These are phyloP conservation scores for Ceratocystis cacaofunesta DNA, from an alignment of 2,329 filamentous ascomycete genomes.

Conservation along the genomic window DNA sequence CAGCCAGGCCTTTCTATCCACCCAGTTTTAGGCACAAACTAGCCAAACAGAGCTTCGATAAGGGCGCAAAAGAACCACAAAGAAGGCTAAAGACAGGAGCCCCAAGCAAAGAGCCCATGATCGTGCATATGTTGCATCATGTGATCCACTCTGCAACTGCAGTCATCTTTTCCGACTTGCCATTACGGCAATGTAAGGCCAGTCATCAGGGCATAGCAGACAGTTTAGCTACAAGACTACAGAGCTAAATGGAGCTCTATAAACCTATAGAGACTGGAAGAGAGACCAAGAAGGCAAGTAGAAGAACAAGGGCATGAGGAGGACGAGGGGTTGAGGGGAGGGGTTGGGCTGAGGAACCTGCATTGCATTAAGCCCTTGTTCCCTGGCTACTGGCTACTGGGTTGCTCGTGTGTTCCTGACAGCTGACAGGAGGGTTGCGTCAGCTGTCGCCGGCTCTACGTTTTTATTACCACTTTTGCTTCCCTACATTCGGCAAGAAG, in stretches of 20 bases:
- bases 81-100: background rate
- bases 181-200: background rate
- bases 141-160: conserved; percentile 1
- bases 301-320: background rate
- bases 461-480: background rate
- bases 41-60: background rate
- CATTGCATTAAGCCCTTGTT: background rate
- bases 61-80: background rate
- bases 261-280: no score
- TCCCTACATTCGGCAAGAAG: background rate
- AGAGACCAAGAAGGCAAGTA: no score
- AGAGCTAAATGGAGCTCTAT: no score
- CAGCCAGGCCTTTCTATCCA: background rate
- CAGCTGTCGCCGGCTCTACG: background rate
- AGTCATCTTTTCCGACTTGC: no score
- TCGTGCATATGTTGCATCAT: background rate
- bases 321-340: background rate
- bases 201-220: no score
- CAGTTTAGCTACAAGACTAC: no score
- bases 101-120: background rate
- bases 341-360: background rate
- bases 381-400: background rate
- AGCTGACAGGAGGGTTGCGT: background rate
- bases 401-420: background rate
- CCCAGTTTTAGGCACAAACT: conserved; percentile 3